Conservation (phyloP, 2,329 filamentous ascomycete genomes). For the Botrytis medusae region DNA sequence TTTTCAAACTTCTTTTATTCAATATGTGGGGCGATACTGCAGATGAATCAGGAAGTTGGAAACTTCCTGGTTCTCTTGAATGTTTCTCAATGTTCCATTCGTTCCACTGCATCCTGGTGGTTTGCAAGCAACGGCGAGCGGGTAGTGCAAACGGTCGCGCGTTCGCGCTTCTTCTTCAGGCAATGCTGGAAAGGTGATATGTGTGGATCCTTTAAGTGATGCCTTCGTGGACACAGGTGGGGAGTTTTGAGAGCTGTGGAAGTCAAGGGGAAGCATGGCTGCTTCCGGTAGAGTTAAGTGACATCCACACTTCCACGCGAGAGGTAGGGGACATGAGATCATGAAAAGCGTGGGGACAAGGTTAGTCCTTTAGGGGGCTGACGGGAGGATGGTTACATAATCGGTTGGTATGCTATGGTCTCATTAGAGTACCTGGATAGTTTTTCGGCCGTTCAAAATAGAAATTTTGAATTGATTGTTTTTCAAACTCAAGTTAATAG, state of each 20-base stretch:
- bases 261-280: slow-evolving; percentile 20
- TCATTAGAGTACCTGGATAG: neutral
- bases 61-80: neutral
- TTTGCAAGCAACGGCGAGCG: slow-evolving; percentile 9
- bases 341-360: slow-evolving; percentile 19
- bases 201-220: slow-evolving; percentile 3
- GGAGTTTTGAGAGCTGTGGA: slow-evolving; percentile 12
- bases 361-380: slow-evolving; percentile 16
- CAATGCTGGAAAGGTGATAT: neutral
- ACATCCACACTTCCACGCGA: slow-evolving; percentile 22
- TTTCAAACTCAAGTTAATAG: neutral
- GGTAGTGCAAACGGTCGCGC: slow-evolving; percentile 15
- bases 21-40: slow-evolving; percentile 10
- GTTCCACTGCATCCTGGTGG: slow-evolving; percentile 13
- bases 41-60: neutral
- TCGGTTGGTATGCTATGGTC: neutral
- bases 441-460: neutral
- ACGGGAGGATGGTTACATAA: slow-evolving; percentile 20
- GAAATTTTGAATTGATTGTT: neutral
- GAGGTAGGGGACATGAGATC: slow-evolving; percentile 17
- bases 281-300: slow-evolving; percentile 18
- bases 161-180: neutral
- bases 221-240: slow-evolving; percentile 7
- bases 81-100: slow-evolving; percentile 12
- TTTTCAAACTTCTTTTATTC: neutral